These are phyloP conservation scores for Fusarium chaquense DNA, from an alignment of 2,329 filamentous ascomycete species.

Conservation along the genomic window DNA sequence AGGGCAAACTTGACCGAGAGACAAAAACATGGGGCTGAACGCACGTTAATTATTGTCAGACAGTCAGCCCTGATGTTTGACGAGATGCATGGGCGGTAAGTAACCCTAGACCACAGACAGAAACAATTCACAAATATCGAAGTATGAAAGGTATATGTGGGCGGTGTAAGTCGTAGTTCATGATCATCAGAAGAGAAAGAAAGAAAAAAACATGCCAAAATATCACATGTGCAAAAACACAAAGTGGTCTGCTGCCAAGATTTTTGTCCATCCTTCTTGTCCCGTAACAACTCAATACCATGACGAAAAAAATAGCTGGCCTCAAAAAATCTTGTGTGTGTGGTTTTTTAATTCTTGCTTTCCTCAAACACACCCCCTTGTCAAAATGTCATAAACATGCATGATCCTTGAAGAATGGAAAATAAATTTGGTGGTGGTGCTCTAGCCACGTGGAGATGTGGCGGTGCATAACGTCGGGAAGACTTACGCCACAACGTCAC, in stretches of 20 bases:
- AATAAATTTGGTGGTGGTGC: neutral
- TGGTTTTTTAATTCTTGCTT: neutral
- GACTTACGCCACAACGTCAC: no score
- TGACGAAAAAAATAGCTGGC: slow-evolving; percentile 22
- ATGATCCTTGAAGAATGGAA: slow-evolving; percentile 15
- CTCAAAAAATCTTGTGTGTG: slow-evolving; percentile 27
- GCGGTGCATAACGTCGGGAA: slow-evolving; percentile 29
- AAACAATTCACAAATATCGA: slow-evolving; percentile 4
- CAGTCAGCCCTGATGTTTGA: slow-evolving; percentile 26
- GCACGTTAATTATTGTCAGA: slow-evolving; percentile 4
- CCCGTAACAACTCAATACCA: slow-evolving; percentile 3
- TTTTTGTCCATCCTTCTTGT: slow-evolving; percentile 8
- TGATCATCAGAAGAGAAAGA: slow-evolving; percentile 11
- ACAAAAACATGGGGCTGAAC: slow-evolving; percentile 21
- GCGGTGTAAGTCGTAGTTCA: slow-evolving; percentile 20
- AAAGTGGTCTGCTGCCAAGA: slow-evolving; percentile 39
- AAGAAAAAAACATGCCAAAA: slow-evolving; percentile 10
- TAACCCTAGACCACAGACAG: slow-evolving; percentile 39
- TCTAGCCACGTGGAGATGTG: slow-evolving; percentile 43
- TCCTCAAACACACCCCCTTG: neutral
- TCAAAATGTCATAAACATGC: slow-evolving; percentile 24
- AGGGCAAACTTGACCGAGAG: slow-evolving; percentile 18
- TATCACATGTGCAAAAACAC: slow-evolving; percentile 16
- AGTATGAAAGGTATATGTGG: neutral
- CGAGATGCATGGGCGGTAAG: slow-evolving; percentile 15